These are phyloP conservation scores for Quercus ilex DNA, from an alignment of 306 rosid genomes.

Conservation along the genomic window DNA sequence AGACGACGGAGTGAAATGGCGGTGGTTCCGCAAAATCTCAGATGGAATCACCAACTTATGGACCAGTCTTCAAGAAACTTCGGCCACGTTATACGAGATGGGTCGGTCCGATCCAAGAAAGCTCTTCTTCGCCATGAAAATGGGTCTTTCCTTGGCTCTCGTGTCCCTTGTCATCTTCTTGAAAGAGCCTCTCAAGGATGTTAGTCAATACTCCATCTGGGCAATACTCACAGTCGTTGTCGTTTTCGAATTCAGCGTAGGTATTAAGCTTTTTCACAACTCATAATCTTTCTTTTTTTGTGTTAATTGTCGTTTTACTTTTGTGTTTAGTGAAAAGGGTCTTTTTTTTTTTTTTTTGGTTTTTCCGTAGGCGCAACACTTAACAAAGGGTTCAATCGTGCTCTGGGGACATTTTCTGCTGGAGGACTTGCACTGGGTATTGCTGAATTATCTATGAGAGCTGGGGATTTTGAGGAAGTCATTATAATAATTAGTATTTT, in stretches of 20 bases:
- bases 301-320: neutral
- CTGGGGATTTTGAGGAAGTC: constrained; percentile 44
- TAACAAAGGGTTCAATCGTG: constrained; percentile 74
- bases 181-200: constrained; percentile 35
- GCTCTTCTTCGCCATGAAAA: constrained; percentile 48
- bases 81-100: constrained; percentile 42
- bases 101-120: constrained; percentile 67
- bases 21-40: constrained; percentile 36
- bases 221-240: constrained; percentile 72
- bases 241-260: constrained; percentile 76
- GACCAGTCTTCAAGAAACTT: neutral
- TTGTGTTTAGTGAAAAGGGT: neutral
- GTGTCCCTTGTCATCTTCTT: constrained; percentile 54
- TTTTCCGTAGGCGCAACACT: constrained; percentile 62
- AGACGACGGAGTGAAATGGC: constrained; percentile 12
- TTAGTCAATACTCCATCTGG: constrained; percentile 61
- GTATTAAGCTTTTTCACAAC: constrained; percentile 23
- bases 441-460: constrained; percentile 33
- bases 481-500: constrained; percentile 46
- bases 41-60: constrained; percentile 32
- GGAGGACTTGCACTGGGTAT: constrained; percentile 64
- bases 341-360: neutral
- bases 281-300: too few species aligned
- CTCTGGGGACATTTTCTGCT: constrained; percentile 70
- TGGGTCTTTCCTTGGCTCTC: constrained; percentile 52